These are phyloP conservation scores for Termitomyces sp. DNA, from an alignment of 768 basidiomycete genomes.

Conservation along the genomic window DNA sequence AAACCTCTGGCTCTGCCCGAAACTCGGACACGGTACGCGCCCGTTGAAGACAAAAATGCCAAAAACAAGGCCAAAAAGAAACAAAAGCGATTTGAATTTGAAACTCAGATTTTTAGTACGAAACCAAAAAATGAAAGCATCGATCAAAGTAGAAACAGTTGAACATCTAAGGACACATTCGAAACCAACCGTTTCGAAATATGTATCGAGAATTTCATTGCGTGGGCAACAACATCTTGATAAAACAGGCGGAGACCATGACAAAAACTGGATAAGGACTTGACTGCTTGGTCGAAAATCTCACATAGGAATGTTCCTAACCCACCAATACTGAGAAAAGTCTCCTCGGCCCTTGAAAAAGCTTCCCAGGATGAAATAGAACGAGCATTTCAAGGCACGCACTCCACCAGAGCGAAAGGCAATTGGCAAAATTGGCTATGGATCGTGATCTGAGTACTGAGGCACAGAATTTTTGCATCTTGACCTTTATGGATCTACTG, in stretches of 20 bases:
- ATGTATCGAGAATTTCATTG: not conserved
- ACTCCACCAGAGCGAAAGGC: not conserved
- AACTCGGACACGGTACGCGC: no score
- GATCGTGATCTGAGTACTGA: not conserved
- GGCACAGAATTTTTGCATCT: not conserved
- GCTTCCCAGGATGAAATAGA: not conserved
- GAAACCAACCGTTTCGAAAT: no score
- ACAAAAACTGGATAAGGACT: not conserved
- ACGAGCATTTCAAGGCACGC: not conserved
- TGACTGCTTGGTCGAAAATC: not conserved
- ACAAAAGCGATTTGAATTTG: no score
- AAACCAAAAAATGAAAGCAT: no score
- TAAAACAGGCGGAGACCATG: no score
- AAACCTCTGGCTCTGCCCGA: no score
- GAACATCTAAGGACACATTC: no score
- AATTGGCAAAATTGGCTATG: not conserved
- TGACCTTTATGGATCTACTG: not conserved
- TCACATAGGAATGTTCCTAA: slow-evolving; percentile 5
- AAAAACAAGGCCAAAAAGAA: no score
- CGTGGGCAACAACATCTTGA: not conserved
- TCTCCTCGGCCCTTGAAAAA: not conserved
- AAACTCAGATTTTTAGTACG: no score
- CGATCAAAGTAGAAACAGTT: no score
- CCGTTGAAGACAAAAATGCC: no score
- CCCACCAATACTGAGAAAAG: slow-evolving; percentile 1